These are phyloP conservation scores for Pneumocystis jirovecii DNA, from an alignment of 1,139 yeast species.

Conservation along the genomic window DNA sequence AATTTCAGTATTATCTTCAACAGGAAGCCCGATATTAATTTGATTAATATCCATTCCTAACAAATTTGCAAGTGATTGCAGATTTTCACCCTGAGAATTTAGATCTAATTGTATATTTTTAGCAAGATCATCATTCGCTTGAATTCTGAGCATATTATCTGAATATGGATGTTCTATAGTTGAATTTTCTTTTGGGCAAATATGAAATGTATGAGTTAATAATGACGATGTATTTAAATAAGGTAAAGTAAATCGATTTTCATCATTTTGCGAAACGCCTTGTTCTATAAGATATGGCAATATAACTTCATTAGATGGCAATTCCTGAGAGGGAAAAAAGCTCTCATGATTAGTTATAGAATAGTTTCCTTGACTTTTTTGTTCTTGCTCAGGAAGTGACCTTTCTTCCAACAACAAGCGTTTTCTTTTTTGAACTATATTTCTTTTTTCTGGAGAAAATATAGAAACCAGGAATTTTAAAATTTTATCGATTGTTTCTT, in stretches of 20 bases:
- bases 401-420: background rate
- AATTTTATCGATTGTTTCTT: slow-evolving; percentile 76
- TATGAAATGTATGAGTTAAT: background rate
- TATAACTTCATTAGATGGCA: background rate
- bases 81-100: background rate
- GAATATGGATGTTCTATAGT: background rate
- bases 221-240: background rate
- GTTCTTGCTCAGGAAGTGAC: background rate
- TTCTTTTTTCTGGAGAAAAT: slow-evolving; percentile 56
- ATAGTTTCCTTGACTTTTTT: background rate
- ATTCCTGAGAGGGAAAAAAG: background rate
- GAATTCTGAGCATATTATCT: background rate
- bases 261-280: background rate
- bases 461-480: slow-evolving; percentile 49
- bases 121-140: background rate
- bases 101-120: background rate
- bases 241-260: background rate
- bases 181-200: background rate
- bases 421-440: slow-evolving; percentile 15
- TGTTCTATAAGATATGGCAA: background rate
- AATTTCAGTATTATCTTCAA: background rate
- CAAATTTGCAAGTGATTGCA: background rate
- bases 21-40: background rate
- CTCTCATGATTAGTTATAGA: background rate
- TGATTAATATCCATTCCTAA: background rate